These are phyloP conservation scores for Candida cerambycidarum DNA, from an alignment of 805 yeast species.

Conservation along the genomic window DNA sequence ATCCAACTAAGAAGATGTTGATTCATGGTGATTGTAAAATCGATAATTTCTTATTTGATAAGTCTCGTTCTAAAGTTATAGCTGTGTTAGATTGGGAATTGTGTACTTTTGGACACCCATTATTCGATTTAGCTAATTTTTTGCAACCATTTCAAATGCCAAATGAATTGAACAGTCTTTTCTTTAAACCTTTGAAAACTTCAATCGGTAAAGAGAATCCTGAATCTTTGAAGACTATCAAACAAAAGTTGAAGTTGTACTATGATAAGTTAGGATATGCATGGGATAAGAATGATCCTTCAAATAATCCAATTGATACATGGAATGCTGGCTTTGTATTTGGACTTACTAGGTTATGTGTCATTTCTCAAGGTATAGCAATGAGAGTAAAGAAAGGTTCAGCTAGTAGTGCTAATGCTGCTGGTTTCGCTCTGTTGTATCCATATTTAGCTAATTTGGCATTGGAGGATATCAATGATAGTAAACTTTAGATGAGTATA, in stretches of 20 bases:
- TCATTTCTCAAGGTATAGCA: slow-evolving; percentile 62
- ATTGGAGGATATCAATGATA: slow-evolving; percentile 15
- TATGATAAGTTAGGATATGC: slow-evolving; percentile 24
- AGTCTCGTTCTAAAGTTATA: slow-evolving; percentile 46
- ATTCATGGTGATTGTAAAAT: slow-evolving; percentile 67
- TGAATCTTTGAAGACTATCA: slow-evolving; percentile 12
- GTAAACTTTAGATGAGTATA: slow-evolving; percentile 1
- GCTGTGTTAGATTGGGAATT: slow-evolving; percentile 69
- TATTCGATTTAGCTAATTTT: slow-evolving; percentile 60
- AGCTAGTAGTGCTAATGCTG: slow-evolving; percentile 55
- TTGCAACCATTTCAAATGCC: slow-evolving; percentile 55
- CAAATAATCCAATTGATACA: slow-evolving; percentile 43
- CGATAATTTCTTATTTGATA: slow-evolving; percentile 63
- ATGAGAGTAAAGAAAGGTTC: slow-evolving; percentile 52
- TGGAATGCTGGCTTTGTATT: slow-evolving; percentile 58
- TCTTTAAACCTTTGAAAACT: slow-evolving; percentile 27
- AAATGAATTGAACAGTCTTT: slow-evolving; percentile 28
- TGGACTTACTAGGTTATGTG: slow-evolving; percentile 54
- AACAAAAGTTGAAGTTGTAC: slow-evolving; percentile 17
- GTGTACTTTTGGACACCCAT: slow-evolving; percentile 64
- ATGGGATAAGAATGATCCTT: slow-evolving; percentile 34
- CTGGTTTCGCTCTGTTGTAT: slow-evolving; percentile 35
- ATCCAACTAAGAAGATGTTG: slow-evolving; percentile 43
- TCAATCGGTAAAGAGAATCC: slow-evolving; percentile 34
- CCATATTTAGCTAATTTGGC: slow-evolving; percentile 33